These are phyloP conservation scores for Hymenoscyphus infarciens DNA, from an alignment of 2,329 filamentous ascomycete species.

Conservation along the genomic window DNA sequence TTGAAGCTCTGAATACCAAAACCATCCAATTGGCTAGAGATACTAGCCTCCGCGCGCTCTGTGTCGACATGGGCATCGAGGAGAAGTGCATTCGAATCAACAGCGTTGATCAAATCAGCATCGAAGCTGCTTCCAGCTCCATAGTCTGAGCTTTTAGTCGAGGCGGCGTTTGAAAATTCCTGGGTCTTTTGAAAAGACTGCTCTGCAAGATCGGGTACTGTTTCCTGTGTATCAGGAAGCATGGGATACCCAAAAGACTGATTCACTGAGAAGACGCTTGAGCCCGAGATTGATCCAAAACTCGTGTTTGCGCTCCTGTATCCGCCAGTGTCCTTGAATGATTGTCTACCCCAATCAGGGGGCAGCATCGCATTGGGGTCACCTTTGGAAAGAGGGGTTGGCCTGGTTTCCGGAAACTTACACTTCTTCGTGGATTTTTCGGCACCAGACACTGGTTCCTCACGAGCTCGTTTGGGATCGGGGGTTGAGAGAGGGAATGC, in stretches of 20 bases:
- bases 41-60: constrained; percentile 13
- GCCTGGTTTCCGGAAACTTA: neutral
- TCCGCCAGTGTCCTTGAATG: neutral
- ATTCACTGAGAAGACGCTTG: constrained; percentile 22
- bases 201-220: constrained; percentile 10
- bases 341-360: neutral
- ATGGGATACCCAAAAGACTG: constrained; percentile 1
- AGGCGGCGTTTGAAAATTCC: neutral
- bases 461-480: neutral
- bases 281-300: constrained; percentile 20
- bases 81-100: constrained; percentile 10
- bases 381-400: neutral
- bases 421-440: neutral
- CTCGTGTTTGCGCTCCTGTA: constrained; percentile 17
- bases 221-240: constrained; percentile 17
- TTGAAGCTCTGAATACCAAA: neutral
- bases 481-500: neutral
- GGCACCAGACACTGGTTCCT: neutral
- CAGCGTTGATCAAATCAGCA: constrained; percentile 12
- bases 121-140: constrained; percentile 27
- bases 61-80: constrained; percentile 3
- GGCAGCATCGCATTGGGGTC: constrained; percentile 8
- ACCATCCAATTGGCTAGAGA: constrained; percentile 16
- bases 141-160: constrained; percentile 22
- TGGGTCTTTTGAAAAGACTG: neutral